These are phyloP conservation scores for Monosporascus sp. DNA, from an alignment of 2,329 filamentous ascomycete species.

Conservation along the genomic window DNA sequence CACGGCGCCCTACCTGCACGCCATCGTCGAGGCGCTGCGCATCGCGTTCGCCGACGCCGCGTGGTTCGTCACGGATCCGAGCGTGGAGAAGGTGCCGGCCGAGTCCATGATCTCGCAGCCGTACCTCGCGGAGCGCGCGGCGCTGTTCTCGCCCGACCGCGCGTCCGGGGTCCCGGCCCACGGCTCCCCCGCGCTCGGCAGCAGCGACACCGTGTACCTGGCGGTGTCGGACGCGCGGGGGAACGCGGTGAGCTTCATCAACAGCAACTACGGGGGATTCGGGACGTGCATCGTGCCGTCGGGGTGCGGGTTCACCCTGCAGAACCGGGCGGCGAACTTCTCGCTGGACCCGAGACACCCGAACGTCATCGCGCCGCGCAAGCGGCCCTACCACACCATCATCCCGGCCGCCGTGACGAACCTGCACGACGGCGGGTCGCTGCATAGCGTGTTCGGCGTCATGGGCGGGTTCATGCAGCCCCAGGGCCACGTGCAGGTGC, in stretches of 20 bases:
- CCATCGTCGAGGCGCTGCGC: slow-evolving; percentile 78
- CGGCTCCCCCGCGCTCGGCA: slow-evolving; percentile 74
- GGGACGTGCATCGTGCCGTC: slow-evolving; percentile 80
- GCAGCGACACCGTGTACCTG: slow-evolving; percentile 94
- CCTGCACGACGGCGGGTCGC: slow-evolving; percentile 54
- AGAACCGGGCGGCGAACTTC: slow-evolving; percentile 91
- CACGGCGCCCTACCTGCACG: slow-evolving; percentile 73
- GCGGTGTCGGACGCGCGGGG: slow-evolving; percentile 73
- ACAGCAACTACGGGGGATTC: slow-evolving; percentile 87
- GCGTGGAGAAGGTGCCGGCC: slow-evolving; percentile 63
- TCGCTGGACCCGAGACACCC: slow-evolving; percentile 65
- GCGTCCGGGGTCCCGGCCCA: slow-evolving; percentile 59
- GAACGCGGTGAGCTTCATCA: slow-evolving; percentile 95
- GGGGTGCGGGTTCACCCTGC: slow-evolving; percentile 86
- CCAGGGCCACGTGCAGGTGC: slow-evolving; percentile 88
- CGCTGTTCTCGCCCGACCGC: slow-evolving; percentile 51
- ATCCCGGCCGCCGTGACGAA: slow-evolving; percentile 91
- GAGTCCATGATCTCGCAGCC: slow-evolving; percentile 61
- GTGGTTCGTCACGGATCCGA: slow-evolving; percentile 88
- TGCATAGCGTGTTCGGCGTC: slow-evolving; percentile 87
- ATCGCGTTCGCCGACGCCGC: slow-evolving; percentile 84
- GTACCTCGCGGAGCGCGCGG: slow-evolving; percentile 68
- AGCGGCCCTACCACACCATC: slow-evolving; percentile 95
- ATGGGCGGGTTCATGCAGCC: slow-evolving; percentile 99
- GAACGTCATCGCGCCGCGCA: slow-evolving; percentile 73